A percentile compares a stretch with the other conserved stretches of the same genome.
phyloP scores from a whole-genome alignment of 75 land plant genomes.

The Chamaecyparis obtusa region DNA sequence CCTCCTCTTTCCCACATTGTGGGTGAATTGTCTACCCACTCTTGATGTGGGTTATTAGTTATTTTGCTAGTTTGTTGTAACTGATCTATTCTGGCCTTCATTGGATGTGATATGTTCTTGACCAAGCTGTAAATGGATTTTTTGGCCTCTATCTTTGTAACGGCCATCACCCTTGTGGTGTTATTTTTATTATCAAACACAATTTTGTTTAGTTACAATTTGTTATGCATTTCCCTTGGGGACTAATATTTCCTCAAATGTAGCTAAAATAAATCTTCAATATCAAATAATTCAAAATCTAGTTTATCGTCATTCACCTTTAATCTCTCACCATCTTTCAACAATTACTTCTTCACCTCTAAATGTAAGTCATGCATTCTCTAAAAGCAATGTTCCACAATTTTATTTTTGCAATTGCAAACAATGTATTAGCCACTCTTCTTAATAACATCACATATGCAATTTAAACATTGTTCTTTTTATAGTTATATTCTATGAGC shows the following conservation, averaged over 20 bases:
- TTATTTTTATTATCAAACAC: too few relatives aligned
- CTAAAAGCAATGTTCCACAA: not conserved
- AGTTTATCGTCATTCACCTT: slow-evolving; percentile 23
- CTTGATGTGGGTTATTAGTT: too few relatives aligned
- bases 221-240: not conserved
- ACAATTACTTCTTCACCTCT: not conserved
- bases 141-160: too few relatives aligned
- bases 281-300: not conserved
- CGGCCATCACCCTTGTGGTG: too few relatives aligned
- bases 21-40: too few relatives aligned
- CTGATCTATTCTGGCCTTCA: too few relatives aligned
- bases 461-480: too few relatives aligned
- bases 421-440: not conserved
- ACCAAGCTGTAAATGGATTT: too few relatives aligned
- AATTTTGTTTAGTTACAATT: too few relatives aligned
- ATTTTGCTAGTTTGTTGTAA: too few relatives aligned
- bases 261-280: not conserved
- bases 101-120: too few relatives aligned
- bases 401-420: not conserved
- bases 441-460: not conserved
- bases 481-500: not conserved
- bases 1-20: too few relatives aligned
- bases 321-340: not conserved
- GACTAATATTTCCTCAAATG: not conserved
- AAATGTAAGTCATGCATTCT: not conserved